Conservation (phyloP, 805 yeast species). For the Saturnispora ahearnii region DNA sequence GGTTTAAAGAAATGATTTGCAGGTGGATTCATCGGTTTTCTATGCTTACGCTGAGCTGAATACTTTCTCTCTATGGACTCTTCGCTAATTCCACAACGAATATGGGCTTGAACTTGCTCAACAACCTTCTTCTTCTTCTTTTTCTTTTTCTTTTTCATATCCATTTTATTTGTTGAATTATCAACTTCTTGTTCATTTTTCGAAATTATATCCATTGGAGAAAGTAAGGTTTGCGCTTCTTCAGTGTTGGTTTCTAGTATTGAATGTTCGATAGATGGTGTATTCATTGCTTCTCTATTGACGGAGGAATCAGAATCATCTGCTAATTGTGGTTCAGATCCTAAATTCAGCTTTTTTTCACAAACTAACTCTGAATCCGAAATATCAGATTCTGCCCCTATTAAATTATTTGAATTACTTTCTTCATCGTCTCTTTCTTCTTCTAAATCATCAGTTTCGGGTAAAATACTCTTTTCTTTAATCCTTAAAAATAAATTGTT, state of each 20-base stretch:
- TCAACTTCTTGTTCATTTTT: not conserved
- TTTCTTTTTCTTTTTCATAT: slow-evolving; percentile 4
- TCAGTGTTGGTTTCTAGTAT: not conserved
- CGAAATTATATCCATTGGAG: not conserved
- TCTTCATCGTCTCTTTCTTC: not conserved
- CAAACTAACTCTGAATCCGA: not conserved
- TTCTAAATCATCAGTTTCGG: not conserved
- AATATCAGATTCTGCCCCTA: not conserved
- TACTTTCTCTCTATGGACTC: slow-evolving; percentile 10
- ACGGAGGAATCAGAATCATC: slow-evolving; percentile 3
- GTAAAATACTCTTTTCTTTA: not conserved
- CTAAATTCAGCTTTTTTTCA: not conserved
- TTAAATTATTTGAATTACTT: no score
- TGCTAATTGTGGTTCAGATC: not conserved
- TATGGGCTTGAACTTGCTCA: not conserved
- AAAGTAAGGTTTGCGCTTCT: not conserved
- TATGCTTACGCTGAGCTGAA: not conserved
- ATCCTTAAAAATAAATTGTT: slow-evolving; percentile 13
- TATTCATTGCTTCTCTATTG: not conserved
- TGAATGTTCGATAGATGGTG: not conserved
- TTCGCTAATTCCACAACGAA: slow-evolving; percentile 17
- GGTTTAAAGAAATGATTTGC: slow-evolving; percentile 14
- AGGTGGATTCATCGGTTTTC: slow-evolving; percentile 8
- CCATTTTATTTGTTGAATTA: not conserved
- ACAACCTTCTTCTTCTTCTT: slow-evolving; percentile 5